phyloP scores from a whole-genome alignment of 768 basidiomycete genomes.

The Suillus brevipes region DNA sequence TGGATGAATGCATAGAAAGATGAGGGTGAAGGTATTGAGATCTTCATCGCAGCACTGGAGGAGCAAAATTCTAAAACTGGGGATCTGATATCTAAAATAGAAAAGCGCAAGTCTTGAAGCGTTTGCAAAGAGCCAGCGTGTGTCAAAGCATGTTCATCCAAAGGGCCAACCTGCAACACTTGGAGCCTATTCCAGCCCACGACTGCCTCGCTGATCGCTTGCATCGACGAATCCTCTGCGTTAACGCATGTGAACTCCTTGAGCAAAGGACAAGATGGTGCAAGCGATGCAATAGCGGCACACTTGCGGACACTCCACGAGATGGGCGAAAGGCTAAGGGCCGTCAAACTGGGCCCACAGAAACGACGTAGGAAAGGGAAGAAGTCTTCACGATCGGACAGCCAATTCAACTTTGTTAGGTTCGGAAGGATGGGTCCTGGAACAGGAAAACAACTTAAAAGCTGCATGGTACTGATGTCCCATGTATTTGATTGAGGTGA shows the following conservation, averaged over 20 bases:
- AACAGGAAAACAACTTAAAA: neutral
- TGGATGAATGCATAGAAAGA: neutral
- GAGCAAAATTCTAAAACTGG: neutral
- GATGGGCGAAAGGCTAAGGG: neutral
- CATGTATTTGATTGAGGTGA: neutral
- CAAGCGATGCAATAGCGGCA: neutral
- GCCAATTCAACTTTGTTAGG: slow-evolving; percentile 26
- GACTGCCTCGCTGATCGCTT: neutral
- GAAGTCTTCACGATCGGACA: neutral
- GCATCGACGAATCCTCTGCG: neutral
- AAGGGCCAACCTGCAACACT: neutral
- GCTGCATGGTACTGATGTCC: neutral
- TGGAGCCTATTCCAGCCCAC: neutral
- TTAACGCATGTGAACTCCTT: neutral
- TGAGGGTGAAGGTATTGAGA: neutral
- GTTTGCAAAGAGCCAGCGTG: neutral
- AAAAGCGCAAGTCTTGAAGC: neutral
- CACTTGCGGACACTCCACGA: neutral
- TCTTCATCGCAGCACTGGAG: neutral
- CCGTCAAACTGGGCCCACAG: neutral
- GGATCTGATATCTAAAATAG: neutral
- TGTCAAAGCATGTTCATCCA: neutral
- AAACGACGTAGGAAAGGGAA: slow-evolving; percentile 1
- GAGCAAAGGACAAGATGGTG: neutral
- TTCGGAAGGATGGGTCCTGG: slow-evolving; percentile 26